Percentiles rank a stretch among this genome's conserved stretches.
phyloP scores from a whole-genome alignment of 1,139 yeast genomes.

The Sugiyamaella xylanicola region DNA sequence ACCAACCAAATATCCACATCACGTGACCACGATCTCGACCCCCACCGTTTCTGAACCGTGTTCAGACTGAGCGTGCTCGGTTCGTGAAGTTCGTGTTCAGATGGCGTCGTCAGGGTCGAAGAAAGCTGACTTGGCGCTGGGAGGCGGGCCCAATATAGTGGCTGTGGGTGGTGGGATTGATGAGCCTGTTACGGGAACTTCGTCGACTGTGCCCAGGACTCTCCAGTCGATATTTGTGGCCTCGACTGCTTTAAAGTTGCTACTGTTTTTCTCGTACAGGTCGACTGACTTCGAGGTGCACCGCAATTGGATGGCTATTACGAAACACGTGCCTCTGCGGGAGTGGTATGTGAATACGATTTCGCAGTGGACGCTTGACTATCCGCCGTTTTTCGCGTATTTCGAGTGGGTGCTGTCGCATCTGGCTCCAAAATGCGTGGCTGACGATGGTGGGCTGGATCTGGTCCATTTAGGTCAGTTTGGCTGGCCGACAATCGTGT shows the following conservation, averaged over 20 bases:
- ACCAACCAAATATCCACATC: too few species aligned
- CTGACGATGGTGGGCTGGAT: constrained; percentile 74
- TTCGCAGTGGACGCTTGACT: constrained; percentile 93
- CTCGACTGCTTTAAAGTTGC: constrained; percentile 56
- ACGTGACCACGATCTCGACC: too few species aligned
- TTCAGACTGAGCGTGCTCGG: too few species aligned
- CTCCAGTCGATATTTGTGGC: constrained; percentile 70
- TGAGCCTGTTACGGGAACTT: background rate
- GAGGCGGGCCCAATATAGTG: background rate
- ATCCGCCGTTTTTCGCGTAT: constrained; percentile 97
- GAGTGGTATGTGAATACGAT: constrained; percentile 86
- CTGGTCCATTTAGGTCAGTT: constrained; percentile 66
- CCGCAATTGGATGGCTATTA: constrained; percentile 94
- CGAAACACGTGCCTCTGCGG: constrained; percentile 70
- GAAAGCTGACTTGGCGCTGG: background rate
- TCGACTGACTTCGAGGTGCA: constrained; percentile 98
- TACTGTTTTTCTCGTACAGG: constrained; percentile 53
- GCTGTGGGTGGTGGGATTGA: constrained; percentile 4
- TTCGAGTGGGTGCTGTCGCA: constrained; percentile 81
- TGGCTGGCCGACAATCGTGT: constrained; percentile 76
- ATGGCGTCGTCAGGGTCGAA: background rate
- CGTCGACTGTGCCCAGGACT: constrained; percentile 37
- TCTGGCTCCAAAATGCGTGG: constrained; percentile 65
- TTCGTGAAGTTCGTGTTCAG: background rate
- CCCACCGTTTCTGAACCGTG: too few species aligned